phyloP scores from a whole-genome alignment of 23 red algal species.

The Gracilaria gracilis region DNA sequence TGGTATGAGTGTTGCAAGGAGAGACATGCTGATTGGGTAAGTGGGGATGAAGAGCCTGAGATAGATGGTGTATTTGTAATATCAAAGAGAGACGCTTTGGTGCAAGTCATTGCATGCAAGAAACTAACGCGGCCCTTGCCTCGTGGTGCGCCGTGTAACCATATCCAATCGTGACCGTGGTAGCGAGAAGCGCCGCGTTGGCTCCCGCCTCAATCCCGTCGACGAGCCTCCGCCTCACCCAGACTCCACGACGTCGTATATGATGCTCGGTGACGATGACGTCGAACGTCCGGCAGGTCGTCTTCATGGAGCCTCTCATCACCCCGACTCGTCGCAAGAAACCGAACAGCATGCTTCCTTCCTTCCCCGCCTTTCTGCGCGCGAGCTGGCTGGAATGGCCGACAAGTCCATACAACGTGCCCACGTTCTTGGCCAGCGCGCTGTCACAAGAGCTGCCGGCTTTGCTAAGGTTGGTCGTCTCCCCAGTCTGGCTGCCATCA shows the following conservation, averaged over 20 bases:
- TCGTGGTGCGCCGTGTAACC: no score
- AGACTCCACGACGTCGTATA: conserved; percentile 34
- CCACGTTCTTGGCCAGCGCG: conserved; percentile 24
- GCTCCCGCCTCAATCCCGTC: conserved; percentile 24
- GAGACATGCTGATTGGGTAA: no score
- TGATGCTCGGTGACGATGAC: conserved; percentile 49
- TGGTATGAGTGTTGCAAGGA: no score
- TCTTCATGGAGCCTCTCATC: not conserved
- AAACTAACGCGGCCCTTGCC: no score
- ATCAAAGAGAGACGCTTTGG: no score
- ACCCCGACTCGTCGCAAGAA: not conserved
- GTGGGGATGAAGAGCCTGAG: no score
- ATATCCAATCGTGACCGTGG: conserved; percentile 19
- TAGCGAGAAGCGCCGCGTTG: conserved; percentile 22
- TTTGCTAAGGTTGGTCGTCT: conserved; percentile 30
- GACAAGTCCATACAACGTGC: conserved; percentile 48
- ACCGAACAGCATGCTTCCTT: not conserved
- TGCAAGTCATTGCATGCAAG: no score
- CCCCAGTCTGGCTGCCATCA: conserved; percentile 40
- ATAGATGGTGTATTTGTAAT: no score
- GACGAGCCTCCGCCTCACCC: conserved; percentile 10
- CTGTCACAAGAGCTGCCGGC: conserved; percentile 35
- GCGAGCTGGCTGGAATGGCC: conserved; percentile 45
- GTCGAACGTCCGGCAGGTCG: conserved; percentile 41
- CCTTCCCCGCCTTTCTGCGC: conserved; percentile 33